These are phyloP conservation scores for Candida broadrunensis DNA, from an alignment of 805 yeast species.

Conservation along the genomic window DNA sequence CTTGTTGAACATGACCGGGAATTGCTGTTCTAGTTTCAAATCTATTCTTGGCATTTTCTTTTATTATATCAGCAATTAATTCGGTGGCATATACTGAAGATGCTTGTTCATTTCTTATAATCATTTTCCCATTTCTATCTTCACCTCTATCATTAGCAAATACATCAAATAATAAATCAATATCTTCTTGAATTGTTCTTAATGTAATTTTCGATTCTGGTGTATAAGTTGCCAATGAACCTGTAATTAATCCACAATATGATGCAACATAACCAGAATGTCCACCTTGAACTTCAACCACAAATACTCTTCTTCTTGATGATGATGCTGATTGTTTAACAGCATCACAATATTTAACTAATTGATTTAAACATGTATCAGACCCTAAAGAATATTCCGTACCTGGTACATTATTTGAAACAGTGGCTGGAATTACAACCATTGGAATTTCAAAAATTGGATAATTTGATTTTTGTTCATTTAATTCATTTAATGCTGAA, in stretches of 20 bases:
- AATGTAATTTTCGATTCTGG: constrained; percentile 70
- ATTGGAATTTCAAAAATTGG: constrained; percentile 77
- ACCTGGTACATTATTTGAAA: constrained; percentile 80
- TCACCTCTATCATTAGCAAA: constrained; percentile 64
- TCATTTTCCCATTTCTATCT: constrained; percentile 65
- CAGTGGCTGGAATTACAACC: constrained; percentile 76
- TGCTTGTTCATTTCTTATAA: constrained; percentile 65
- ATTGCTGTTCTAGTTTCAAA: constrained; percentile 78
- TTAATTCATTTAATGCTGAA: constrained; percentile 65
- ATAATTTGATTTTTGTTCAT: constrained; percentile 55
- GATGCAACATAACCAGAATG: constrained; percentile 78
- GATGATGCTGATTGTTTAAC: constrained; percentile 78
- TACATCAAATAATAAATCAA: constrained; percentile 55
- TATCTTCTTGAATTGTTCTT: constrained; percentile 62
- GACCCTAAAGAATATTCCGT: constrained; percentile 75
- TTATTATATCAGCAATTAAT: constrained; percentile 66
- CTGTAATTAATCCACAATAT: constrained; percentile 63
- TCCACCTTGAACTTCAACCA: constrained; percentile 85
- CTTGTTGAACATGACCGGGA: constrained; percentile 88
- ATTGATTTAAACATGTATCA: constrained; percentile 70
- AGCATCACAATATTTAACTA: constrained; percentile 74
- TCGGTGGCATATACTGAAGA: constrained; percentile 66
- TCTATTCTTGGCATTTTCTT: constrained; percentile 58
- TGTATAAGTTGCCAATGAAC: constrained; percentile 71
- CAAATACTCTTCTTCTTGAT: constrained; percentile 73